Conservation (phyloP, 2,329 filamentous ascomycete genomes). For the Botrytis deweyae region DNA sequence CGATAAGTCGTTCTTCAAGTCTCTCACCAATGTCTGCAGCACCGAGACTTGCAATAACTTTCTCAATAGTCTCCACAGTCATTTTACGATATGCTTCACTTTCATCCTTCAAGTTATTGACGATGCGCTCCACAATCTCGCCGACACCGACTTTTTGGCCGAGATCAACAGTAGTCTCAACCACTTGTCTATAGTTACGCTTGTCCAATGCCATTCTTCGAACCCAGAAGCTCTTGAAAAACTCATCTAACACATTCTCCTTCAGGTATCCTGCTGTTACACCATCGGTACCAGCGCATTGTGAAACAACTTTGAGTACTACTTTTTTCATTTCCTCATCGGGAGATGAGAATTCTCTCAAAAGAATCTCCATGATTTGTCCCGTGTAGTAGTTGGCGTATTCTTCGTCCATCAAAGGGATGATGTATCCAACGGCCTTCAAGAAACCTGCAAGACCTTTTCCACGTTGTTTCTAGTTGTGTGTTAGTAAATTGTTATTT, state of each 20-base stretch:
- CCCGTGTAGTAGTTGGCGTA: slow-evolving; percentile 99
- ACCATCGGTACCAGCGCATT: slow-evolving; percentile 91
- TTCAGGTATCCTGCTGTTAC: slow-evolving; percentile 94
- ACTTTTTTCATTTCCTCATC: slow-evolving; percentile 99
- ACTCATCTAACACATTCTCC: slow-evolving; percentile 90
- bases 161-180: slow-evolving; percentile 95
- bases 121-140: slow-evolving; percentile 90
- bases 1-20: slow-evolving; percentile 88
- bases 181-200: slow-evolving; percentile 95
- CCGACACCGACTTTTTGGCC: slow-evolving; percentile 97
- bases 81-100: slow-evolving; percentile 98
- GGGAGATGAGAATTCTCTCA: slow-evolving; percentile 92
- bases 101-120: slow-evolving; percentile 95
- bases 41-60: slow-evolving; percentile 88
- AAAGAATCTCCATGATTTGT: slow-evolving; percentile 97
- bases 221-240: slow-evolving; percentile 99
- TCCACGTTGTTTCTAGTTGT: slow-evolving; percentile 76
- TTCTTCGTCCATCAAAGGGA: slow-evolving; percentile 98
- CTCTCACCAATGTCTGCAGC: slow-evolving; percentile 92
- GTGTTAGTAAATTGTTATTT: neutral
- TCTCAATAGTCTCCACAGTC: slow-evolving; percentile 97
- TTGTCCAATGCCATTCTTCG: slow-evolving; percentile 95
- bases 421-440: slow-evolving; percentile 97
- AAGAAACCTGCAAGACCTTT: slow-evolving; percentile 95
- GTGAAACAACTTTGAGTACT: slow-evolving; percentile 93